phyloP scores from a whole-genome alignment of 352 stramenopile genomes.

The Phytopythium boreale region DNA sequence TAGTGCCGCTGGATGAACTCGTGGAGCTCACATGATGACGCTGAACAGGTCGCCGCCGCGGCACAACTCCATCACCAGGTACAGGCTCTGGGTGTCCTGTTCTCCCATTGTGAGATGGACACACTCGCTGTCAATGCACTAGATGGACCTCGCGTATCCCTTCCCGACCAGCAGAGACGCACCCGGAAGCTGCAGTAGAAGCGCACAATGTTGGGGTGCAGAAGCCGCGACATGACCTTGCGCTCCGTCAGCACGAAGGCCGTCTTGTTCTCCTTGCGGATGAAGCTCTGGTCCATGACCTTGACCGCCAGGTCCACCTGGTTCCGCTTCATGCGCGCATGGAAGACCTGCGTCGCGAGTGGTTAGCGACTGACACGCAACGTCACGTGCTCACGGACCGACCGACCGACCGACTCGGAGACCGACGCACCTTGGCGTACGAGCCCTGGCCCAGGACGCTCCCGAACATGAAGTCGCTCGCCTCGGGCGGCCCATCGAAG shows the following conservation, averaged over 20 bases:
- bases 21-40: slow-evolving; percentile 59
- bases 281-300: slow-evolving; percentile 90
- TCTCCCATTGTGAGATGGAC: background rate
- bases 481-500: slow-evolving; percentile 63
- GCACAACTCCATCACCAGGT: slow-evolving; percentile 87
- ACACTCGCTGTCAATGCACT: slow-evolving; percentile 9
- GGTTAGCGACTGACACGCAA: background rate
- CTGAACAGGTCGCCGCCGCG: slow-evolving; percentile 77
- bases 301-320: slow-evolving; percentile 86
- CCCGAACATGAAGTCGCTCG: slow-evolving; percentile 85
- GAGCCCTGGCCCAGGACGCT: slow-evolving; percentile 83
- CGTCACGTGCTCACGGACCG: no score
- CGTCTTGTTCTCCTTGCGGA: slow-evolving; percentile 91
- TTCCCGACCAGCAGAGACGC: slow-evolving; percentile 11
- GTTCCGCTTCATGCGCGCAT: slow-evolving; percentile 82
- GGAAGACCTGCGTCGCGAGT: slow-evolving; percentile 59
- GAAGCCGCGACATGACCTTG: slow-evolving; percentile 86
- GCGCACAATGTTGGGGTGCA: slow-evolving; percentile 86
- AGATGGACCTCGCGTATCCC: background rate
- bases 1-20: background rate
- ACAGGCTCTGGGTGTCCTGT: slow-evolving; percentile 85
- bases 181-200: slow-evolving; percentile 89
- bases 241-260: slow-evolving; percentile 90
- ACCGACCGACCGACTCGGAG: no score
- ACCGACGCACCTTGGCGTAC: slow-evolving; percentile 76